phyloP scores from a whole-genome alignment of 1,284 basidiomycete genomes.

The Pseudozyma sp. region DNA sequence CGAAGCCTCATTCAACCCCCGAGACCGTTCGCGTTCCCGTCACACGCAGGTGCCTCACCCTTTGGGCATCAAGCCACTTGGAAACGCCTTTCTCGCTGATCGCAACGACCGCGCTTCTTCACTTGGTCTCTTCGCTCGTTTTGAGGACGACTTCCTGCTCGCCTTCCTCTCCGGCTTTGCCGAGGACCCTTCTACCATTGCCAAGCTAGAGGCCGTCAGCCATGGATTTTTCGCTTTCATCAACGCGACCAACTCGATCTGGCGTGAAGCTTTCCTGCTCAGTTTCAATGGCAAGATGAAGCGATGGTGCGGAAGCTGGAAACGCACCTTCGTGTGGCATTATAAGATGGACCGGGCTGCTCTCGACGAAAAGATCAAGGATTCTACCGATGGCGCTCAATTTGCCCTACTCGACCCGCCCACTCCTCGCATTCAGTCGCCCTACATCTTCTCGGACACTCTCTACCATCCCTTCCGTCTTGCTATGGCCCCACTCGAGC shows the following conservation, averaged over 20 bases:
- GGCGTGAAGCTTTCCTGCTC: constrained; percentile 55
- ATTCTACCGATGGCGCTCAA: constrained; percentile 27
- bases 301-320: constrained; percentile 64
- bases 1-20: constrained; percentile 5
- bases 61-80: constrained; percentile 60
- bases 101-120: constrained; percentile 42
- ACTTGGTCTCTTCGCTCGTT: constrained; percentile 48
- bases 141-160: constrained; percentile 58
- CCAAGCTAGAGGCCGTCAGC: constrained; percentile 46
- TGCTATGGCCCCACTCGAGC: constrained; percentile 51
- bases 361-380: constrained; percentile 29
- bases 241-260: constrained; percentile 52
- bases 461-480: constrained; percentile 61
- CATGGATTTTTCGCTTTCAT: constrained; percentile 54
- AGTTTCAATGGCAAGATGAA: constrained; percentile 46
- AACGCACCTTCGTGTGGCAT: constrained; percentile 52
- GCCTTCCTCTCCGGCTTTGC: constrained; percentile 49
- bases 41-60: constrained; percentile 52
- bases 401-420: constrained; percentile 32
- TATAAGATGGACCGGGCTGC: constrained; percentile 23
- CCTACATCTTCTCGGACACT: constrained; percentile 58
- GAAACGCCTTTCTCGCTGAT: constrained; percentile 58
- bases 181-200: constrained; percentile 27
- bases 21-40: constrained; percentile 1
- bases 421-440: constrained; percentile 34